These are phyloP conservation scores for Geotrichum klebahnii DNA, from an alignment of 1,139 yeast species.

Conservation along the genomic window DNA sequence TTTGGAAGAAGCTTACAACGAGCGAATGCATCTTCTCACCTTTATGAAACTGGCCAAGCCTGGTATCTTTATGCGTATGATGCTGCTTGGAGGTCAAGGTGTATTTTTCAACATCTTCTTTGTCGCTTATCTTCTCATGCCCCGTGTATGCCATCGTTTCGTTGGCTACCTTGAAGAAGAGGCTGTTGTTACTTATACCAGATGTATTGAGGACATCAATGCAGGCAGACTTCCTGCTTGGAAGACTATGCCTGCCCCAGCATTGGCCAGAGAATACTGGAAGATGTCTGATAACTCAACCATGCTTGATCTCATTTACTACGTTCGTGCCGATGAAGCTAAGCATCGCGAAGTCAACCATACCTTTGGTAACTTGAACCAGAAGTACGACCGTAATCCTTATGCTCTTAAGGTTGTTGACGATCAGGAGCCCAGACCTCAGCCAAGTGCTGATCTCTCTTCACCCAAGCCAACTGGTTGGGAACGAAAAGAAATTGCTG, in stretches of 20 bases:
- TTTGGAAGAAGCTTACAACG: conserved; percentile 73
- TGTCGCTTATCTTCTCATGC: conserved; percentile 54
- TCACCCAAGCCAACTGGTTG: conserved; percentile 50
- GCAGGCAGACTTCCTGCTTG: conserved; percentile 52
- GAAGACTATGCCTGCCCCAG: conserved; percentile 38
- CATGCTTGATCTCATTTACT: conserved; percentile 56
- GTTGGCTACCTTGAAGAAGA: conserved; percentile 80
- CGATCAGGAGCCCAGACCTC: conserved; percentile 41
- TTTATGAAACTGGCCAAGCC: conserved; percentile 66
- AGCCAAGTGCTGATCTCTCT: conserved; percentile 53
- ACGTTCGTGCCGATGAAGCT: conserved; percentile 63
- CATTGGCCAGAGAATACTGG: conserved; percentile 64
- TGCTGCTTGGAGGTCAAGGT: conserved; percentile 67
- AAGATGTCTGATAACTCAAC: conserved; percentile 48
- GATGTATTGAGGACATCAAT: conserved; percentile 54
- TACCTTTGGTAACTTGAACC: conserved; percentile 63
- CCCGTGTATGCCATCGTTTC: conserved; percentile 67
- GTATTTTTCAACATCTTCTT: conserved; percentile 66
- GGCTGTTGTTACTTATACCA: conserved; percentile 68
- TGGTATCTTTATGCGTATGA: conserved; percentile 52
- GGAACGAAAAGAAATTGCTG: conserved; percentile 54
- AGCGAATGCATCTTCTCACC: conserved; percentile 71
- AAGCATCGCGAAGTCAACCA: conserved; percentile 76
- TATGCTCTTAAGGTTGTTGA: conserved; percentile 50
- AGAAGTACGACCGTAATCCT: conserved; percentile 58